These are phyloP conservation scores for Leucoagaricus sp. DNA, from an alignment of 1,284 basidiomycete species.

Conservation along the genomic window DNA sequence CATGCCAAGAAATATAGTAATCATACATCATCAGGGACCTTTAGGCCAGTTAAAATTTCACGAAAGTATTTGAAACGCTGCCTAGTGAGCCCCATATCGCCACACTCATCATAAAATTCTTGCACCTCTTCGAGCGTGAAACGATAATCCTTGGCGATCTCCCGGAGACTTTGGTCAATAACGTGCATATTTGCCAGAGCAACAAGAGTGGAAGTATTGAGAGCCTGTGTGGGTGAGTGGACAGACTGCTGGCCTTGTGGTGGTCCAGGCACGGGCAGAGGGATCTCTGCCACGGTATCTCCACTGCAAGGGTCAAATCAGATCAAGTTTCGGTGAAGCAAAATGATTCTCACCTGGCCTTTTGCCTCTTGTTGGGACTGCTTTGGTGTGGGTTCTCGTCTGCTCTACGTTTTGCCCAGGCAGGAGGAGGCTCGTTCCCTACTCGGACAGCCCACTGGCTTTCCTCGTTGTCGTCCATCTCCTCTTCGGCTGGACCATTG, in stretches of 20 bases:
- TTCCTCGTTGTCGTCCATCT: conserved; percentile 62
- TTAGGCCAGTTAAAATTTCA: conserved; percentile 46
- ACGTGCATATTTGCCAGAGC: conserved; percentile 54
- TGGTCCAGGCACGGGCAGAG: not conserved
- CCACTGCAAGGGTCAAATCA: not conserved
- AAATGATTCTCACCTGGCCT: conserved; percentile 27
- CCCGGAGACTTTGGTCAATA: conserved; percentile 58
- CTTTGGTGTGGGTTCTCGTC: conserved; percentile 39
- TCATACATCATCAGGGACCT: conserved; percentile 28
- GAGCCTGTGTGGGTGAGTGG: conserved; percentile 2
- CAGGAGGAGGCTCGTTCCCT: conserved; percentile 59
- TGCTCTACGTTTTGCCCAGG: conserved; percentile 64
- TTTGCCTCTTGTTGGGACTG: conserved; percentile 31
- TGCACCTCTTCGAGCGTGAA: conserved; percentile 74
- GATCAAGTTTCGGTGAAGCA: not conserved
- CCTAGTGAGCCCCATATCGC: conserved; percentile 65
- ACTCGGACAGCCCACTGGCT: conserved; percentile 66
- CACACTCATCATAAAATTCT: conserved; percentile 70
- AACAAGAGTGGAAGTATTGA: conserved; percentile 31
- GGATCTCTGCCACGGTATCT: conserved; percentile 8
- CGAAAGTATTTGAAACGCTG: conserved; percentile 67
- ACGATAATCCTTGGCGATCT: conserved; percentile 63
- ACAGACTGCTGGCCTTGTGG: not conserved
- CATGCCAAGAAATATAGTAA: not conserved
- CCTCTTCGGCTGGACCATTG: conserved; percentile 47